These are phyloP conservation scores for Lactarius pseudohatsudake DNA, from an alignment of 768 basidiomycete species.

Conservation along the genomic window DNA sequence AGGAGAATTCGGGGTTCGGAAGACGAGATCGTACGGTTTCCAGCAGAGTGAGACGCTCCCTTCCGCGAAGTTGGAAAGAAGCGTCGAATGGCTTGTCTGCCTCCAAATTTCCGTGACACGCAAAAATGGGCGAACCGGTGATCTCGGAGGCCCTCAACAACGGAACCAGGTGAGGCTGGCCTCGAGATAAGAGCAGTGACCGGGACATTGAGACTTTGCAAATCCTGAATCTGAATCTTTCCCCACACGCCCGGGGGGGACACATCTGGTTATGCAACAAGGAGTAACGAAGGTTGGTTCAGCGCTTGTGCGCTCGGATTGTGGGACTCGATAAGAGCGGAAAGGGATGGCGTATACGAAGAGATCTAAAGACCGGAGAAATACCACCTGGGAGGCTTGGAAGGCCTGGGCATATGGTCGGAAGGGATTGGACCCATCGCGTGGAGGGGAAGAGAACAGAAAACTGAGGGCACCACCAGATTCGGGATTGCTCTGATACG, in stretches of 20 bases:
- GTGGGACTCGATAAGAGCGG: slow-evolving; percentile 11
- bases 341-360: slow-evolving; percentile 3
- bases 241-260: neutral
- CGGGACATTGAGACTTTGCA: neutral
- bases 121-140: neutral
- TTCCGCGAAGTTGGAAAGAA: neutral
- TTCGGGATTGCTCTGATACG: no score
- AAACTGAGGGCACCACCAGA: no score
- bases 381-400: neutral
- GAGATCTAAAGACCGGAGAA: slow-evolving; percentile 7
- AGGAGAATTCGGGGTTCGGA: slow-evolving; percentile 9
- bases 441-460: no score
- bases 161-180: neutral
- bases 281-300: neutral
- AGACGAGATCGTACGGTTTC: neutral
- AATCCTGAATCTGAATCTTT: neutral
- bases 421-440: slow-evolving; percentile 6
- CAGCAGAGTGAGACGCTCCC: neutral
- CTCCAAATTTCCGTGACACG: neutral
- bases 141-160: neutral
- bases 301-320: neutral
- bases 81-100: neutral
- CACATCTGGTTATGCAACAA: neutral
- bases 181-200: neutral
- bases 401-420: neutral